Base-by-base conservation (phyloP, 495 filamentous ascomycete genomes). In the Xylaria bambusicola region DNA sequence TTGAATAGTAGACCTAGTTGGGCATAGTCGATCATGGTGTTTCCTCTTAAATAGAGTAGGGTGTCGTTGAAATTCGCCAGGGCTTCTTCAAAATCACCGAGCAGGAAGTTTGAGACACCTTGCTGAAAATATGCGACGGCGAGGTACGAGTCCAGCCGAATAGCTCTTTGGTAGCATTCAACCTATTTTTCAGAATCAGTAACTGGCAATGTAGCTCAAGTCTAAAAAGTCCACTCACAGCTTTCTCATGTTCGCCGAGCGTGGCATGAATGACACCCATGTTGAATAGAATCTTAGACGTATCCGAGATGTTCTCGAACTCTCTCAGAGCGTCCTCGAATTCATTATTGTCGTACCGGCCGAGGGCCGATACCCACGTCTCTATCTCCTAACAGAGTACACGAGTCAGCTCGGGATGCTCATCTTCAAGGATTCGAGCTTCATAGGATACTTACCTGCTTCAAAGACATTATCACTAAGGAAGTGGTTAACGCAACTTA, bases 31-130 rank as follows among this genome's bases (percentile, higher is more conserved):
- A 99, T 99, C 69, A 89, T 89, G 41, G 91, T 92, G 73, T 99
- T 98, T 45, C 94, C 94, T 65, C 94, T 86, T 52, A 99, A 86
- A 73, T 97, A 98, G 29, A 96, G 78, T 54, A 99, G 78, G 4
- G 95, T 96, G 64, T 99, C 94, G 75, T 99, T 99, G 84, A 99
- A 99, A 77, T 99, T 98, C 52, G 92, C 92, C 60, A 98, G 77
- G 48, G 94, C 94, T 74, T 98, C 95, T 67, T 97, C 93, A 70
- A 97, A 99, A 71, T 99, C 95, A 55, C 92, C 93, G 33, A 97
- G 81, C 50, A 99, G 77, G 77, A 99, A 99, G 73, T 98, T 99
- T 35, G 95, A 98, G 1, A 99, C 94, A 24, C 94, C 94, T 75
- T 98, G 90, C 67, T 99, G 94, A 75, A 99, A 99, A 71, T 97